These are phyloP conservation scores for Fusarium drepaniforme DNA, from an alignment of 2,329 filamentous ascomycete genomes.

Conservation along the genomic window DNA sequence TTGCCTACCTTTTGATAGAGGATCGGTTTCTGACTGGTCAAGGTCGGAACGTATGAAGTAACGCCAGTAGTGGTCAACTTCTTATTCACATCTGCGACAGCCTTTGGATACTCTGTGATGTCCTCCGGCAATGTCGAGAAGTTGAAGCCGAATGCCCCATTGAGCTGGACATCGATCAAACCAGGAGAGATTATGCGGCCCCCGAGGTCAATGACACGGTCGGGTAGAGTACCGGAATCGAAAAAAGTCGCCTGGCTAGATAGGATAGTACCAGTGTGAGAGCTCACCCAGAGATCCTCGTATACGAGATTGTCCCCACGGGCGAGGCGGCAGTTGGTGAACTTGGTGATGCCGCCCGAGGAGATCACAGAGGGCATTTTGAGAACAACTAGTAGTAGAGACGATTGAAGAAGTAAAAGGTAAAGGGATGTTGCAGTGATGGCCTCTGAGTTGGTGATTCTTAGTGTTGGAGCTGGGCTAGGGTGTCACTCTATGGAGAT, in stretches of 20 bases:
- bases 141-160: constrained; percentile 93
- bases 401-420: neutral
- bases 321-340: constrained; percentile 88
- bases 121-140: constrained; percentile 82
- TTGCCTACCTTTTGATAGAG: constrained; percentile 79
- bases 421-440: neutral
- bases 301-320: constrained; percentile 75
- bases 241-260: constrained; percentile 77
- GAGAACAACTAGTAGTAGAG: neutral
- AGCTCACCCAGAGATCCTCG: constrained; percentile 91
- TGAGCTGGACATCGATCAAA: constrained; percentile 91
- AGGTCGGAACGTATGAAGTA: constrained; percentile 87
- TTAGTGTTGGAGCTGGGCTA: neutral
- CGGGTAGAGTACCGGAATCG: constrained; percentile 75
- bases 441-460: neutral
- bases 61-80: constrained; percentile 83
- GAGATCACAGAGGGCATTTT: constrained; percentile 62
- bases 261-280: constrained; percentile 83
- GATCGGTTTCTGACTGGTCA: constrained; percentile 83
- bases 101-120: constrained; percentile 76
- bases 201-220: constrained; percentile 80
- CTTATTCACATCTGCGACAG: constrained; percentile 77
- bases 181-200: constrained; percentile 88
- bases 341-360: constrained; percentile 78
- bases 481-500: neutral